A percentile compares a stretch with the other conserved stretches of the same genome.
phyloP scores from a whole-genome alignment of 768 basidiomycete genomes.

The Amanita exitialis region DNA sequence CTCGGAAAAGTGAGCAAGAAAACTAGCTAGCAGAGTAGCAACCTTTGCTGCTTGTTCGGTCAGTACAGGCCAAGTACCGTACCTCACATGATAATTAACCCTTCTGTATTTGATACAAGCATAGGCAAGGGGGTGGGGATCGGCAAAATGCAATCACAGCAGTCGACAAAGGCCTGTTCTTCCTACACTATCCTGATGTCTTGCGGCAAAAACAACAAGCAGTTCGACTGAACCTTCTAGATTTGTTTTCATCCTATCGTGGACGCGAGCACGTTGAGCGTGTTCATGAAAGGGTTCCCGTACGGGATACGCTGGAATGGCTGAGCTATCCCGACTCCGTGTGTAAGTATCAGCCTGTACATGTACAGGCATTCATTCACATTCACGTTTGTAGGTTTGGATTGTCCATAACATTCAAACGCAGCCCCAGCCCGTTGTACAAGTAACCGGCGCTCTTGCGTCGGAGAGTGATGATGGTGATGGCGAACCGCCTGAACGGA shows the following conservation, averaged over 20 bases:
- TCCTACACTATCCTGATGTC: too few relatives aligned
- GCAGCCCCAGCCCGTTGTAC: conserved; percentile 56
- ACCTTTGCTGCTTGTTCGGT: too few relatives aligned
- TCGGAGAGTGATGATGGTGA: conserved; percentile 3
- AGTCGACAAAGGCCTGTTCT: too few relatives aligned
- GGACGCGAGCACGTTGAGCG: conserved; percentile 73
- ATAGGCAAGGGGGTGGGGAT: too few relatives aligned
- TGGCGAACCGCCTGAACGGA: conserved; percentile 15
- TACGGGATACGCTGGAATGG: conserved; percentile 86
- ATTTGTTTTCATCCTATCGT: conserved; percentile 78
- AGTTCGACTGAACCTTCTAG: too few relatives aligned
- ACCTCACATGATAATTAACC: too few relatives aligned
- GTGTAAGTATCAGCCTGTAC: conserved; percentile 37
- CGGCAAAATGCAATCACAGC: too few relatives aligned
- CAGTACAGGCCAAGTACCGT: too few relatives aligned
- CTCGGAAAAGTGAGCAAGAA: too few relatives aligned
- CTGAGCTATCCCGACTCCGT: conserved; percentile 64
- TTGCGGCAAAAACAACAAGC: too few relatives aligned
- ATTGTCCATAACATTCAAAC: conserved; percentile 76
- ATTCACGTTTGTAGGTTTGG: conserved; percentile 43
- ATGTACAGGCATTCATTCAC: background rate
- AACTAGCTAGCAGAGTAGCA: too few relatives aligned
- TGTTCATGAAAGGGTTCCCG: conserved; percentile 84
- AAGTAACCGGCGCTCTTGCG: conserved; percentile 48
- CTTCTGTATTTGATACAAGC: too few relatives aligned